Evolutionary conservation across 495 filamentous ascomycete genomes (phyloP).

Genomic region (Astrothelium macrocarpum): DNA sequence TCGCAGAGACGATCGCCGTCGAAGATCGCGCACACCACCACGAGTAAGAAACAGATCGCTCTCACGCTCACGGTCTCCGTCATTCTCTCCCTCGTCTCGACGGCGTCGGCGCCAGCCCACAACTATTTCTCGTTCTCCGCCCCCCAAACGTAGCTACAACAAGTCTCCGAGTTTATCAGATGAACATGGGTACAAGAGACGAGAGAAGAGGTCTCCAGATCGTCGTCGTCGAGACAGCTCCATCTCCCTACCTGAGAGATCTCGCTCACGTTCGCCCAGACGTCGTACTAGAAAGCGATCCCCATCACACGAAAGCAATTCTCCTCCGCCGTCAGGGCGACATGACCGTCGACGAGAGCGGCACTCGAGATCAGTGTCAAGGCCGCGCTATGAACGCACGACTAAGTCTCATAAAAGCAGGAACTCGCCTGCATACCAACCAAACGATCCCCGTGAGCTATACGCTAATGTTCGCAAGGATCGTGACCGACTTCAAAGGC

Average conservation of each 20-base stretch:
- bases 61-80: constrained; percentile 14
- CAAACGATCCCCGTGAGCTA: constrained; percentile 34
- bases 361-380: constrained; percentile 32
- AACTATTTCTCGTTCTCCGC: constrained; percentile 17
- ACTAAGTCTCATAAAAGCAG: constrained; percentile 21
- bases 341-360: constrained; percentile 17
- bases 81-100: constrained; percentile 18
- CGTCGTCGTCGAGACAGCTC: constrained; percentile 19
- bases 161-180: constrained; percentile 8
- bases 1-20: constrained; percentile 11
- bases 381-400: constrained; percentile 23
- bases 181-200: constrained; percentile 14
- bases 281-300: constrained; percentile 32
- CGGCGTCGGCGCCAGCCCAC: constrained; percentile 18
- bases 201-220: constrained; percentile 1
- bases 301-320: constrained; percentile 26
- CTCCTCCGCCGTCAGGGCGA: constrained; percentile 36
- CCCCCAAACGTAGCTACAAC: constrained; percentile 12
- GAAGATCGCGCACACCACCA: constrained; percentile 13
- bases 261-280: constrained; percentile 56
- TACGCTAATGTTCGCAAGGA: constrained; percentile 45
- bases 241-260: constrained; percentile 30
- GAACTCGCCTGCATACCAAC: constrained; percentile 37
- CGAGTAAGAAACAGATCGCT: constrained; percentile 10
- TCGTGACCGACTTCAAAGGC: constrained; percentile 28